These are phyloP conservation scores for Chiua virens DNA, from an alignment of 768 basidiomycete species.

Conservation along the genomic window DNA sequence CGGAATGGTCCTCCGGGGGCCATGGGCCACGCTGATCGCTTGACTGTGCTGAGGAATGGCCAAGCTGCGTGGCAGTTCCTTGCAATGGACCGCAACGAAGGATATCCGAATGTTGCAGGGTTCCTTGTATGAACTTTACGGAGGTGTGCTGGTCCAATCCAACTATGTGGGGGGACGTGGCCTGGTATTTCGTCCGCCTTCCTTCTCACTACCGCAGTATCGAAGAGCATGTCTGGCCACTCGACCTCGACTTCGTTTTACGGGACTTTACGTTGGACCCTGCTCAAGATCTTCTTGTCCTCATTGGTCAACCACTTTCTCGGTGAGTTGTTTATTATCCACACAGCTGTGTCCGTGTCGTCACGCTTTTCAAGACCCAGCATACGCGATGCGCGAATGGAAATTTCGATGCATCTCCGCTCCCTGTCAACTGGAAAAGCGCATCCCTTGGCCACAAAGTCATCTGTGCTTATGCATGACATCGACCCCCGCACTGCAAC, in stretches of 20 bases:
- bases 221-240: slow-evolving; percentile 43
- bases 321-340: slow-evolving; percentile 30
- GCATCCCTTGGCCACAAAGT: slow-evolving; percentile 44
- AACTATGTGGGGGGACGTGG: slow-evolving; percentile 16
- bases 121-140: slow-evolving; percentile 57
- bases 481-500: slow-evolving; percentile 16
- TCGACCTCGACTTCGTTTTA: slow-evolving; percentile 37
- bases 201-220: slow-evolving; percentile 52
- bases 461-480: slow-evolving; percentile 32
- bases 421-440: slow-evolving; percentile 43
- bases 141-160: slow-evolving; percentile 53
- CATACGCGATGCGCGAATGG: slow-evolving; percentile 14
- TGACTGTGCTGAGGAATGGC: slow-evolving; percentile 39
- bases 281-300: slow-evolving; percentile 60
- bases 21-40: slow-evolving; percentile 33
- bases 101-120: slow-evolving; percentile 43
- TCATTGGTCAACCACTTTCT: slow-evolving; percentile 39
- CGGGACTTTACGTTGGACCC: slow-evolving; percentile 69
- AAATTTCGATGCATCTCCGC: slow-evolving; percentile 41
- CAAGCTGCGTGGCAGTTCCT: slow-evolving; percentile 40
- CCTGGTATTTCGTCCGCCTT: slow-evolving; percentile 46
- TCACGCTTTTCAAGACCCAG: slow-evolving; percentile 13
- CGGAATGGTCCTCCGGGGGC: slow-evolving; percentile 36
- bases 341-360: neutral
- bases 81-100: slow-evolving; percentile 35